A percentile compares a stretch with the other conserved stretches of the same genome.
Conservation (phyloP, 2,329 filamentous ascomycete genomes). For the Diaporthe ilicicola region DNA sequence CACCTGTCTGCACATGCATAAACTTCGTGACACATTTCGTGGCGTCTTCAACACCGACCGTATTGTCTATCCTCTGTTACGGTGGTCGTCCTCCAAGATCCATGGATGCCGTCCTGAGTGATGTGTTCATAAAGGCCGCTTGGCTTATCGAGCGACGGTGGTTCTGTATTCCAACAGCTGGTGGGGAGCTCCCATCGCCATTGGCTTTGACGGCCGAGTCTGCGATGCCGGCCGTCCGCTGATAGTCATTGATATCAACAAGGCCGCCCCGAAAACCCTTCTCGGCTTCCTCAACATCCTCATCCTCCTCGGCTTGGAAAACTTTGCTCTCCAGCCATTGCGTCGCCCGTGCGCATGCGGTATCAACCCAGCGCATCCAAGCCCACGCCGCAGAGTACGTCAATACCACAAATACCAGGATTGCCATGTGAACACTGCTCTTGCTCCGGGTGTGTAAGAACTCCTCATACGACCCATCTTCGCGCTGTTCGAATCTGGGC, state of each 20-base stretch:
- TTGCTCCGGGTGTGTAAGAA: constrained; percentile 53
- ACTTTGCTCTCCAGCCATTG: constrained; percentile 56
- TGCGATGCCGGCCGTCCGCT: background rate
- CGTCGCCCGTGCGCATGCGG: constrained; percentile 56
- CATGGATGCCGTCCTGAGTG: background rate
- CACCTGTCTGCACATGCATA: background rate
- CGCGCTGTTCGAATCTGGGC: constrained; percentile 36
- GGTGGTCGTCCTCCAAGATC: background rate
- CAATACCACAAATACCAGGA: constrained; percentile 54
- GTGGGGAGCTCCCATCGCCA: background rate
- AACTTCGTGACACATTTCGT: background rate
- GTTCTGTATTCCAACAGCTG: background rate
- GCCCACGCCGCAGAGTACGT: constrained; percentile 57
- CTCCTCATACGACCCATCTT: constrained; percentile 49
- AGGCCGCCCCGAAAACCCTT: constrained; percentile 35
- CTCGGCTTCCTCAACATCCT: constrained; percentile 36
- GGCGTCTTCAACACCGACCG: background rate
- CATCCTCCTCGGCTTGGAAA: constrained; percentile 53
- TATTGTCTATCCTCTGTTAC: background rate
- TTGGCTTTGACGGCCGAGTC: background rate
- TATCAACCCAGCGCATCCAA: constrained; percentile 62
- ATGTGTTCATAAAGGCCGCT: background rate
- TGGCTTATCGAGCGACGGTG: constrained; percentile 1
- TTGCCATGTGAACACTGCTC: constrained; percentile 50
- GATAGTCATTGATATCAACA: background rate